These are phyloP conservation scores for Kwoniella europaea DNA, from an alignment of 768 basidiomycete species.

Conservation along the genomic window DNA sequence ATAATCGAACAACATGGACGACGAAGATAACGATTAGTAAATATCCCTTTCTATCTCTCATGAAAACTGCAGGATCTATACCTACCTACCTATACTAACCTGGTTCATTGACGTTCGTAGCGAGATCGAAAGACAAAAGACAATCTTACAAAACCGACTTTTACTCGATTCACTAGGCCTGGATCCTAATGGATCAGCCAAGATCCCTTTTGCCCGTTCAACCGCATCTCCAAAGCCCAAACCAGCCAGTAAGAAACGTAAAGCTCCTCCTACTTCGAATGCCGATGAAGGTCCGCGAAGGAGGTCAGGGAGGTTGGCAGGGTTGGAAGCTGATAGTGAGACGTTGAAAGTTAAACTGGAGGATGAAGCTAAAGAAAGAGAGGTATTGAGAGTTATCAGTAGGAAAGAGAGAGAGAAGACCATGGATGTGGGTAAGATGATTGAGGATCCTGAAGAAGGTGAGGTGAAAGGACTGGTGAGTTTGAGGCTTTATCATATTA, in stretches of 20 bases:
- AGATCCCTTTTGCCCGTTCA: slow-evolving; percentile 25
- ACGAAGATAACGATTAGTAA: slow-evolving; percentile 55
- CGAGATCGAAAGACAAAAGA: slow-evolving; percentile 56
- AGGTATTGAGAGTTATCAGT: slow-evolving; percentile 42
- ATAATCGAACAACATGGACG: slow-evolving; percentile 36
- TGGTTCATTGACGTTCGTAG: slow-evolving; percentile 14
- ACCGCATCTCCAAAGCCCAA: slow-evolving; percentile 19
- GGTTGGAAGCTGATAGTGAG: slow-evolving; percentile 48
- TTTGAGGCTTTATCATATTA: no score
- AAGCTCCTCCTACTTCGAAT: slow-evolving; percentile 9
- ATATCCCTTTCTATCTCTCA: slow-evolving; percentile 2
- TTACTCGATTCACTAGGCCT: slow-evolving; percentile 55
- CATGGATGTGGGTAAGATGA: slow-evolving; percentile 42
- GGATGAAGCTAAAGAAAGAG: slow-evolving; percentile 46
- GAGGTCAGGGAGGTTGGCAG: slow-evolving; percentile 45
- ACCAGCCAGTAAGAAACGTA: slow-evolving; percentile 32
- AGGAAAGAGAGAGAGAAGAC: slow-evolving; percentile 42
- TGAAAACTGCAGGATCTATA: no score
- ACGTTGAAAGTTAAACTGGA: slow-evolving; percentile 33
- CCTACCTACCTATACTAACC: neutral
- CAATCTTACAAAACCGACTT: slow-evolving; percentile 52
- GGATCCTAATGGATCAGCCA: slow-evolving; percentile 38
- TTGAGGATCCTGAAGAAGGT: slow-evolving; percentile 38
- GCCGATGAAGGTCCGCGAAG: slow-evolving; percentile 43
- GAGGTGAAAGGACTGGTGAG: slow-evolving; percentile 13